Percentiles rank a stretch among this genome's conserved stretches.
These are phyloP conservation scores for Quercus lobata DNA, from an alignment of 331 rosid genomes.

Conservation along the genomic window DNA sequence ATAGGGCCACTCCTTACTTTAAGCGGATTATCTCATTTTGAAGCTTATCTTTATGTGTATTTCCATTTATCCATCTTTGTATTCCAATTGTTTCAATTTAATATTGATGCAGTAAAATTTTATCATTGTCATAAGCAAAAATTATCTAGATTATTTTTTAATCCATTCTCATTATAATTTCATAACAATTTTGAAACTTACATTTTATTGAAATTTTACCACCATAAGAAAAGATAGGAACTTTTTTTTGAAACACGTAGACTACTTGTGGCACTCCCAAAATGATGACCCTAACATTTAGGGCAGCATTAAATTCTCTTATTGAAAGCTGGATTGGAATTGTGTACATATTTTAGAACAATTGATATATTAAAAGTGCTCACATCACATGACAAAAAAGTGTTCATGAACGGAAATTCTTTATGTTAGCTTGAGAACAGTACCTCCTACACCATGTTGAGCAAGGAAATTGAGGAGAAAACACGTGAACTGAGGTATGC, in stretches of 20 bases:
- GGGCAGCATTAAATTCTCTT: background rate
- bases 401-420: background rate
- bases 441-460: slow-evolving; percentile 17
- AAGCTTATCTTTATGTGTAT: too few species aligned
- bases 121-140: background rate
- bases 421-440: slow-evolving; percentile 30
- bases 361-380: background rate
- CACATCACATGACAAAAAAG: background rate
- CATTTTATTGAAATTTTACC: background rate
- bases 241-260: background rate
- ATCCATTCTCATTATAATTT: too few species aligned
- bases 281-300: background rate
- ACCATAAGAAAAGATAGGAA: background rate
- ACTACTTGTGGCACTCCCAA: background rate
- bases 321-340: background rate
- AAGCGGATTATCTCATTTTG: too few species aligned
- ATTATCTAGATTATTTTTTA: background rate
- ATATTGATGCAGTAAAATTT: background rate
- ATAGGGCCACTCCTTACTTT: too few species aligned
- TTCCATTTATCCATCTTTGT: too few species aligned
- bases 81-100: background rate
- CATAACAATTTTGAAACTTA: background rate
- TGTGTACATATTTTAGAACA: background rate
- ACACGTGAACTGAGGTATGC: slow-evolving; percentile 55
- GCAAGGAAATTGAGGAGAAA: slow-evolving; percentile 36